These are phyloP conservation scores for Gilbertella persicaria DNA, from an alignment of 371 early-diverging fungal genomes.

Conservation along the genomic window DNA sequence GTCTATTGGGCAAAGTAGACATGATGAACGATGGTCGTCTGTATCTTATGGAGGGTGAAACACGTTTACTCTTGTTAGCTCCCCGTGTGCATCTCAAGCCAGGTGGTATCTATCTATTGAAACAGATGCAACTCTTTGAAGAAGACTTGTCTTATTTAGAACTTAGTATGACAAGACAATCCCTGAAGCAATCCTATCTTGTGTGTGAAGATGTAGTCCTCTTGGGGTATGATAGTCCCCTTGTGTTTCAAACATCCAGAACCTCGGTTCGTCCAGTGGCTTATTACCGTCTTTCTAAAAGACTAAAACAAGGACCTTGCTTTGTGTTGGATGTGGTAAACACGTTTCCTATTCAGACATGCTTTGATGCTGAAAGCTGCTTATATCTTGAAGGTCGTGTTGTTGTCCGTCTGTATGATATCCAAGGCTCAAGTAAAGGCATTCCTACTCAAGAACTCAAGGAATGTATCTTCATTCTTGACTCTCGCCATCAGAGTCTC, in stretches of 20 bases:
- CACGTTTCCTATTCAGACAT: background rate
- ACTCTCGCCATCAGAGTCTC: background rate
- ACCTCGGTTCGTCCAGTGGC: background rate
- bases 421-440: background rate
- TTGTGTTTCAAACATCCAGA: no score
- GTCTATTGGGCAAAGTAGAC: background rate
- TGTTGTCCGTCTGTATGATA: background rate
- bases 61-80: no score
- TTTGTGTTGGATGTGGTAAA: background rate
- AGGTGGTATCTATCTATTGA: no score
- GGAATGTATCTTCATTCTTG: background rate
- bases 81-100: no score
- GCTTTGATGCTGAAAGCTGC: background rate
- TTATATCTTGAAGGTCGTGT: constrained; percentile 3
- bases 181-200: no score
- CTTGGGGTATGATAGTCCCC: no score
- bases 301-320: background rate
- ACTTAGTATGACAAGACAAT: no score
- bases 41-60: background rate
- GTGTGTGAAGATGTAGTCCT: background rate
- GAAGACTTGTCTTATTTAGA: no score
- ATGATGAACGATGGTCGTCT: constrained; percentile 2
- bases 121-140: no score
- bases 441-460: background rate
- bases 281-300: background rate